Conservation (phyloP, 768 basidiomycete genomes). For the Leccinum disarticulatum region DNA sequence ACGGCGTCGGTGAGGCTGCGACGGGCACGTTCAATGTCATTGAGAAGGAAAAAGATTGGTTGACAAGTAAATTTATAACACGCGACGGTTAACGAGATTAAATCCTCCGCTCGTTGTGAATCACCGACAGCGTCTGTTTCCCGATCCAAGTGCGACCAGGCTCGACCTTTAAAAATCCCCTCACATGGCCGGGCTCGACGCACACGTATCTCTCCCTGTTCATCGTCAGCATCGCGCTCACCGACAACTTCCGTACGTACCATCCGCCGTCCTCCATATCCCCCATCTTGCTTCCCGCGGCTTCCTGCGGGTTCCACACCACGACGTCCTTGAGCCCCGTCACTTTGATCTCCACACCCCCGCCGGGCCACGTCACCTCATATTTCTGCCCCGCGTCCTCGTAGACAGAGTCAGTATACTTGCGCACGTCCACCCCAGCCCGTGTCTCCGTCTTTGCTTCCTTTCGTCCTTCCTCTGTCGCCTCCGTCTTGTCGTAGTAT, state of each 20-base stretch:
- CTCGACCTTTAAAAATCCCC: constrained; percentile 63
- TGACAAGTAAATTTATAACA: neutral
- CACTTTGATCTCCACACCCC: constrained; percentile 52
- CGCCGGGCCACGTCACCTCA: constrained; percentile 58
- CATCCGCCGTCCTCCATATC: constrained; percentile 93
- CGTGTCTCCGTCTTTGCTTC: constrained; percentile 58
- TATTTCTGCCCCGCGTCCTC: constrained; percentile 59
- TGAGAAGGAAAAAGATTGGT: neutral
- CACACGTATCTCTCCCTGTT: constrained; percentile 82
- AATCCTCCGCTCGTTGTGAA: constrained; percentile 30
- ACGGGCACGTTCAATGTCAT: constrained; percentile 8
- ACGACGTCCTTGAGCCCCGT: constrained; percentile 75
- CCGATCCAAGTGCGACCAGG: constrained; percentile 76
- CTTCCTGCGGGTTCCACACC: constrained; percentile 90
- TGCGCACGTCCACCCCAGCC: constrained; percentile 61
- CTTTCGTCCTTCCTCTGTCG: constrained; percentile 47
- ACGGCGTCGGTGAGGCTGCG: constrained; percentile 32
- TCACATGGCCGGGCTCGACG: constrained; percentile 86
- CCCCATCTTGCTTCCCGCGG: constrained; percentile 65
- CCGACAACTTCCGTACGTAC: constrained; percentile 40
- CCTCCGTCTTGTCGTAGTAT: constrained; percentile 83
- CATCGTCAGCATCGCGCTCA: constrained; percentile 6
- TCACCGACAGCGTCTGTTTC: constrained; percentile 62
- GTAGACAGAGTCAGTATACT: constrained; percentile 76
- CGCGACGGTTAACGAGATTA: neutral